Percentiles rank a stretch among this genome's conserved stretches.
These are phyloP conservation scores for Leccinum truebloodii DNA, from an alignment of 768 basidiomycete genomes.

Conservation along the genomic window DNA sequence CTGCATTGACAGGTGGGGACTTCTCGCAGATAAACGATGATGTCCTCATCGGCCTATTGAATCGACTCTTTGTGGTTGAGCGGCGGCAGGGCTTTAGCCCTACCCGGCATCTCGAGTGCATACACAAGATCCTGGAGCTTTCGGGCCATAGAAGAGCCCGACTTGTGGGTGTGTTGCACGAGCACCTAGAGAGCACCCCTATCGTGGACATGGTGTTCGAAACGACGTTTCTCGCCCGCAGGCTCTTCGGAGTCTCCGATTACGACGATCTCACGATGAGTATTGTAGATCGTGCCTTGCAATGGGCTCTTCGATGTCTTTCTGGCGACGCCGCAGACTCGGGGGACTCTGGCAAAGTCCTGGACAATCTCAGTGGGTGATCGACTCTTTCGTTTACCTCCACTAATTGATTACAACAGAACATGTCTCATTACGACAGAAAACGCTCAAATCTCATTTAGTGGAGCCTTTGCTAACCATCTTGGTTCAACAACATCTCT, in stretches of 20 bases:
- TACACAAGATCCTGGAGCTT: conserved; percentile 31
- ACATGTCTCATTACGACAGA: conserved; percentile 11
- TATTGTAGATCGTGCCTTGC: conserved; percentile 48
- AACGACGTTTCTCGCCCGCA: conserved; percentile 35
- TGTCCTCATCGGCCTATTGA: conserved; percentile 35
- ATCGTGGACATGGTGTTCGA: conserved; percentile 32
- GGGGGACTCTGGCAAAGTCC: conserved; percentile 19
- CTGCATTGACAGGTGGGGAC: conserved; percentile 17
- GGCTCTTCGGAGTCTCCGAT: conserved; percentile 23
- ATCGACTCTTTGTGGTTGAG: conserved; percentile 19
- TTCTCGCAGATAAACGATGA: conserved; percentile 24
- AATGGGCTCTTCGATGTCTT: conserved; percentile 53
- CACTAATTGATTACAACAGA: conserved; percentile 12
- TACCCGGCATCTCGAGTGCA: conserved; percentile 23
- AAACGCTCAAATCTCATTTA: conserved; percentile 48
- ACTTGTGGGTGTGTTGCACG: conserved; percentile 27
- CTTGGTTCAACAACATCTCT: conserved; percentile 60
- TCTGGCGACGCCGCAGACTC: conserved; percentile 34
- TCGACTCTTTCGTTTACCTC: background rate
- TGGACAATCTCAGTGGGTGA: conserved; percentile 43
- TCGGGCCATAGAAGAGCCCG: conserved; percentile 22
- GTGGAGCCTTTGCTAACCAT: conserved; percentile 73
- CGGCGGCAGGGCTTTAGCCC: background rate
- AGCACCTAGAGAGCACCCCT: conserved; percentile 28
- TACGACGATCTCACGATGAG: conserved; percentile 28